Percentiles rank a stretch among this genome's conserved stretches.
Conservation (phyloP, 129 eudicot genomes). For the Chrysanthemum makinoi region DNA sequence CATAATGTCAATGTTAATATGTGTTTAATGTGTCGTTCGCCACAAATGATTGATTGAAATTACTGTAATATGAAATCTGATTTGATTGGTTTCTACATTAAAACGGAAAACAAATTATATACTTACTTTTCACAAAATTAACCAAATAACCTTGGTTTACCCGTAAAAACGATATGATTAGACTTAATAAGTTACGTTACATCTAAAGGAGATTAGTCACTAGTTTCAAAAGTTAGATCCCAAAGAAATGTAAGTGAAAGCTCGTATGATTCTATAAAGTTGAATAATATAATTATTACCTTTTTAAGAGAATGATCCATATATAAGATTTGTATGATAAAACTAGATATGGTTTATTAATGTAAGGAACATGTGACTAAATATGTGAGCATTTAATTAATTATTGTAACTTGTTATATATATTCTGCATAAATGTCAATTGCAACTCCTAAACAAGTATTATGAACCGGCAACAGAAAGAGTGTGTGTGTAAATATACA, state of each 20-base stretch:
- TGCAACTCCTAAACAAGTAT: neutral
- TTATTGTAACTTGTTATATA: neutral
- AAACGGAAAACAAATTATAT: neutral
- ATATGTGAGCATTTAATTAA: neutral
- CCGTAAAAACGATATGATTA: neutral
- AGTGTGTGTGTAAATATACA: too few species aligned
- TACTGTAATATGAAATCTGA: neutral
- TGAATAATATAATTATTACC: neutral
- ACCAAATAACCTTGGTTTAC: neutral
- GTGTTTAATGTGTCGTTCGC: neutral
- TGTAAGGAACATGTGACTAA: neutral
- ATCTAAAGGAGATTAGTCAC: neutral
- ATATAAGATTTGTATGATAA: conserved; percentile 1
- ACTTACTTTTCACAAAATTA: neutral
- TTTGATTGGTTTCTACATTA: neutral
- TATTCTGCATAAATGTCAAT: neutral
- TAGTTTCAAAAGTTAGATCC: neutral
- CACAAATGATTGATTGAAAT: neutral
- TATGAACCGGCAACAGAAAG: neutral
- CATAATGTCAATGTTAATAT: conserved; percentile 1
- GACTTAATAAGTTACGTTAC: neutral
- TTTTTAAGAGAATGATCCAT: neutral
- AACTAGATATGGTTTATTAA: neutral
- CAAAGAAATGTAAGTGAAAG: neutral
- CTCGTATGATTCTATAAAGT: neutral